A percentile compares a stretch with the other conserved stretches of the same genome.
These are phyloP conservation scores for Musa balbisiana DNA, from an alignment of 202 grass and related monocot species.

Conservation along the genomic window DNA sequence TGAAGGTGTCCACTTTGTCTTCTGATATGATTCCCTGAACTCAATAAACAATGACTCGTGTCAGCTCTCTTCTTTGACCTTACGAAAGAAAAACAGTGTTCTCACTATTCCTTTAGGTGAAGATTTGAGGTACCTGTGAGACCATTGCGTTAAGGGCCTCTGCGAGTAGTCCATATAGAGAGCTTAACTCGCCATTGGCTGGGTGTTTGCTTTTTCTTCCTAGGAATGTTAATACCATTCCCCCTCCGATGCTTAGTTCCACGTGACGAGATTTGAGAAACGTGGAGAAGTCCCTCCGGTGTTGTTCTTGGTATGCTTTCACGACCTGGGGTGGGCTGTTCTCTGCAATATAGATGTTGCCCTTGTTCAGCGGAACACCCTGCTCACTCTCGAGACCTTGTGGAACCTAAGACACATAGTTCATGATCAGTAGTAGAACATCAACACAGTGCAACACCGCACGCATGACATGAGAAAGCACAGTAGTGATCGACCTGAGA, in stretches of 20 bases:
- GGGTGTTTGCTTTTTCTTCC: not conserved
- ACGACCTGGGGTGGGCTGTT: conserved; percentile 28
- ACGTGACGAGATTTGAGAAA: conserved; percentile 20
- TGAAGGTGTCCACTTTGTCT: conserved; percentile 2
- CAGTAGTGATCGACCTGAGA: conserved; percentile 17
- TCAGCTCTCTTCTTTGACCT: too few relatives aligned
- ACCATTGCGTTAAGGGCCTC: conserved; percentile 7
- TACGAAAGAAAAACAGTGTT: too few relatives aligned
- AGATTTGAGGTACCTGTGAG: not conserved
- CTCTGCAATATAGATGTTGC: conserved; percentile 34
- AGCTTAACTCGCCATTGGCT: not conserved
- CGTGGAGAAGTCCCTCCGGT: conserved; percentile 17
- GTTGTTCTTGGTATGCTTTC: conserved; percentile 22
- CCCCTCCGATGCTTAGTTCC: conserved; percentile 15
- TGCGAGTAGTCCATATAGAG: not conserved
- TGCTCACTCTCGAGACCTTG: not conserved
- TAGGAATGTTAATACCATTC: conserved; percentile 21
- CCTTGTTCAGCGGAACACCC: not conserved
- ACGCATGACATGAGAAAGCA: too few relatives aligned
- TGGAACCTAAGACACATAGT: conserved; percentile 9
- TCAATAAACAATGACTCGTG: not conserved
- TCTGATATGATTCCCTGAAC: not conserved
- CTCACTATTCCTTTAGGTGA: too few relatives aligned
- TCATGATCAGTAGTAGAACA: not conserved
- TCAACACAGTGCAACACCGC: not conserved